Conservation (phyloP, 2,329 filamentous ascomycete genomes). For the Calonectria hongkongensis region DNA sequence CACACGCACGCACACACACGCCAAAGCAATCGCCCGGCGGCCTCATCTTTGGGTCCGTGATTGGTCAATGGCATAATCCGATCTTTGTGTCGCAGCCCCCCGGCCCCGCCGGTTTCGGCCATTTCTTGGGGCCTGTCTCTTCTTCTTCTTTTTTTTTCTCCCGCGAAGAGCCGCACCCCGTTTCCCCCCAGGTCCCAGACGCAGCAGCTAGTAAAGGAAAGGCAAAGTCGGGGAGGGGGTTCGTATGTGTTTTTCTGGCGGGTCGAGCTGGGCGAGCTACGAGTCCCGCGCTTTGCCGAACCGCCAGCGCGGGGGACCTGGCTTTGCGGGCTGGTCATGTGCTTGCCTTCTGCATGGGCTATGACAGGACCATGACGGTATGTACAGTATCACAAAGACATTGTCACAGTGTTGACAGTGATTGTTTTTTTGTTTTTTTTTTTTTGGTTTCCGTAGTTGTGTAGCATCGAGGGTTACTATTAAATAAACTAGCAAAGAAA, state of each 20-base stretch:
- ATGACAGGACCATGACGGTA: conserved; percentile 11
- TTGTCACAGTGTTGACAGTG: conserved; percentile 1
- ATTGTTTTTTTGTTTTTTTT: background rate
- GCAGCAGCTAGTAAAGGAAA: conserved; percentile 15
- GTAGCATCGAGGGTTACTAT: background rate
- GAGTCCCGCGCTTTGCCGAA: conserved; percentile 53
- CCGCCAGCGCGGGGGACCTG: conserved; percentile 42
- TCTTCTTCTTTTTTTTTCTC: conserved; percentile 41
- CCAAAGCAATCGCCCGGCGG: conserved; percentile 31
- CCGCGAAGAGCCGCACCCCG: conserved; percentile 55
- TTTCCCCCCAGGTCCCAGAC: background rate
- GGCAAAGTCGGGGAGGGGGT: conserved; percentile 14
- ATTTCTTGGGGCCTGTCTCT: conserved; percentile 23
- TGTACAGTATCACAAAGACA: background rate
- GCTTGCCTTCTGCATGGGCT: conserved; percentile 36
- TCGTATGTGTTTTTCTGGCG: conserved; percentile 24
- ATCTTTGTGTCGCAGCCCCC: conserved; percentile 8
- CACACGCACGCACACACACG: background rate
- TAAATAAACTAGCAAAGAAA: conserved; percentile 9
- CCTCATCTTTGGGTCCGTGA: conserved; percentile 24
- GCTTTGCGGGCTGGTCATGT: conserved; percentile 47
- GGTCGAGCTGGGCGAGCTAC: conserved; percentile 19
- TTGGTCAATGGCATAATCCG: conserved; percentile 51
- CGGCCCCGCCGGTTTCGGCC: conserved; percentile 50
- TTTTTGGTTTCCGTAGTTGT: no score